These are phyloP conservation scores for Paraurostyla sp. DNA, from an alignment of 73 alveolate genomes.

Conservation along the genomic window DNA sequence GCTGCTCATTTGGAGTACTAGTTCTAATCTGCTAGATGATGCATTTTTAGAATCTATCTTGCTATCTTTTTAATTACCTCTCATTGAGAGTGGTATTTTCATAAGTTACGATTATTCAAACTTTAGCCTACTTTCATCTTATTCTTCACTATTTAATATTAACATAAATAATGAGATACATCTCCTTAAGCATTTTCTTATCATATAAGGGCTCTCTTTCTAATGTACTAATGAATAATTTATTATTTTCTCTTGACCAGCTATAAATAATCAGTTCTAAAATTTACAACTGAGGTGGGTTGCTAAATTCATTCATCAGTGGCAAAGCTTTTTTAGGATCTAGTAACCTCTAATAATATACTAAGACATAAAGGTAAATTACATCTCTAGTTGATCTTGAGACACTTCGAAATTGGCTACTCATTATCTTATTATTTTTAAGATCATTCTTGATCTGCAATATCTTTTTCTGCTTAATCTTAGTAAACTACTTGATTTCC, in stretches of 20 bases:
- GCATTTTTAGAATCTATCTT: background rate
- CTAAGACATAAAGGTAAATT: background rate
- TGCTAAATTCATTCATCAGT: background rate
- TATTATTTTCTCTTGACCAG: constrained; percentile 11
- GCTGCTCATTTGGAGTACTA: background rate
- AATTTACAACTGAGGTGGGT: constrained; percentile 23
- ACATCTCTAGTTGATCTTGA: constrained; percentile 17
- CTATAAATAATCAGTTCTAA: background rate
- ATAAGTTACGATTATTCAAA: background rate
- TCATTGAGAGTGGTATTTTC: background rate
- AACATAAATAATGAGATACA: background rate
- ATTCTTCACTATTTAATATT: background rate
- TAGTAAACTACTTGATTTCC: constrained; percentile 11
- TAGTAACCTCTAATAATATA: background rate
- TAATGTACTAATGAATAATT: constrained; percentile 25
- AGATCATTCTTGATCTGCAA: background rate
- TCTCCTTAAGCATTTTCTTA: background rate
- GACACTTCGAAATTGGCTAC: background rate
- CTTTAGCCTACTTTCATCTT: background rate
- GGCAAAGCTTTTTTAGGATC: constrained; percentile 24
- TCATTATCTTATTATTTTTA: background rate
- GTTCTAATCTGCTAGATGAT: constrained; percentile 21
- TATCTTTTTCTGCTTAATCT: background rate
- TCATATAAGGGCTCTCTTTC: constrained; percentile 21
- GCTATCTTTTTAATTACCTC: background rate